phyloP scores from a whole-genome alignment of 176 grass and related monocot species.

The Ananas comosus region DNA sequence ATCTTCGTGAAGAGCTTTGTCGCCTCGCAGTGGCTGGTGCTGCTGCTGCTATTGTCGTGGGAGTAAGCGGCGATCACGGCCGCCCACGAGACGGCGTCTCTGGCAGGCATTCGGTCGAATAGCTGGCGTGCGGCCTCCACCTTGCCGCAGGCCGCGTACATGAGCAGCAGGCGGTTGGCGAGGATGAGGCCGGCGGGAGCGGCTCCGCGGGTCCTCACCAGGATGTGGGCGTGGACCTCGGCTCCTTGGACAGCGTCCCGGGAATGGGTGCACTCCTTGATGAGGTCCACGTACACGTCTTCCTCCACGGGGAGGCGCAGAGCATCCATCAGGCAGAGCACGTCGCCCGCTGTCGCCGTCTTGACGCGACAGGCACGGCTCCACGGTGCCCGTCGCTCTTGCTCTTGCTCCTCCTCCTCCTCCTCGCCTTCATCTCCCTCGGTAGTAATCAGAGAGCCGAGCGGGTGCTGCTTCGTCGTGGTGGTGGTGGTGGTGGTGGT shows the following conservation, averaged over 20 bases:
- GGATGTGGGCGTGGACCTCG: constrained; percentile 38
- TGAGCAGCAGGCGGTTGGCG: constrained; percentile 53
- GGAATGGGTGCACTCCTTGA: constrained; percentile 46
- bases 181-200: not conserved
- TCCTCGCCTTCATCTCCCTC: too few species aligned
- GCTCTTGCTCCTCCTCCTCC: not conserved
- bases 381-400: not conserved
- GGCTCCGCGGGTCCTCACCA: too few species aligned
- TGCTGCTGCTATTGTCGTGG: too few species aligned
- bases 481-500: too few species aligned
- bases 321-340: constrained; percentile 62
- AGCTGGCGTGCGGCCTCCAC: constrained; percentile 15
- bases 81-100: constrained; percentile 48
- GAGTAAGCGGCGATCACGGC: constrained; percentile 40
- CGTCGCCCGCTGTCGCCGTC: constrained; percentile 21
- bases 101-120: constrained; percentile 45
- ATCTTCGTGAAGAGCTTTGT: constrained; percentile 47
- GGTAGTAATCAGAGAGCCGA: too few species aligned
- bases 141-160: constrained; percentile 30
- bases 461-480: too few species aligned
- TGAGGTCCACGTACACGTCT: constrained; percentile 64
- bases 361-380: not conserved
- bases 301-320: constrained; percentile 46
- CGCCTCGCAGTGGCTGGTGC: constrained; percentile 2
- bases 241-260: constrained; percentile 35